Percentiles rank a stretch among this genome's conserved stretches.
These are phyloP conservation scores for Usnea hakonensis DNA, from an alignment of 495 filamentous ascomycete genomes.

Conservation along the genomic window DNA sequence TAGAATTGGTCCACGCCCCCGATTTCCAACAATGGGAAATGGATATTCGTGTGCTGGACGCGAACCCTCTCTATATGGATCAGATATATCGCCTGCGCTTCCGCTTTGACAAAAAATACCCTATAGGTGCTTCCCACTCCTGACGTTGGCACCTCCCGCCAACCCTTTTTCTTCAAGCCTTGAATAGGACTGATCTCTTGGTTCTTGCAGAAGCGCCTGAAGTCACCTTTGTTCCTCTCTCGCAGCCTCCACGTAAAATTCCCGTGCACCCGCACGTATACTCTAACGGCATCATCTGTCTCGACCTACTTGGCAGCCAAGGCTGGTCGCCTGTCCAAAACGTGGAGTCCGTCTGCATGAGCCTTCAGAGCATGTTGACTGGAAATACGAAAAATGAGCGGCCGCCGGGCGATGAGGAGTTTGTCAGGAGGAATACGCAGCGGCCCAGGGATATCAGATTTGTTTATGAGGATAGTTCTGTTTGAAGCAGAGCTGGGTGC, in stretches of 20 bases:
- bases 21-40: conserved; percentile 86
- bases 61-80: conserved; percentile 79
- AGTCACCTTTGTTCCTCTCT: conserved; percentile 69
- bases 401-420: conserved; percentile 77
- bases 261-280: conserved; percentile 98
- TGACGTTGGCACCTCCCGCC: neutral
- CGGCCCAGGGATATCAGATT: conserved; percentile 81
- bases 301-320: conserved; percentile 78
- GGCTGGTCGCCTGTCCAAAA: conserved; percentile 97
- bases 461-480: conserved; percentile 77
- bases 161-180: neutral
- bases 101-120: conserved; percentile 73
- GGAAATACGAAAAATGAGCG: conserved; percentile 85
- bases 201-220: conserved; percentile 69
- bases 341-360: conserved; percentile 95
- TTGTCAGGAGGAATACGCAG: conserved; percentile 67
- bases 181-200: neutral
- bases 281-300: conserved; percentile 95
- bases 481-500: conserved; percentile 38
- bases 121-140: conserved; percentile 59
- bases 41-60: conserved; percentile 84
- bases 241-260: conserved; percentile 56
- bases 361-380: conserved; percentile 95
- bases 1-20: conserved; percentile 69
- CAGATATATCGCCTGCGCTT: conserved; percentile 83